A percentile compares a stretch with the other conserved stretches of the same genome.
Conservation (phyloP, 2,329 filamentous ascomycete genomes). For the Pseudocercospora vitis region DNA sequence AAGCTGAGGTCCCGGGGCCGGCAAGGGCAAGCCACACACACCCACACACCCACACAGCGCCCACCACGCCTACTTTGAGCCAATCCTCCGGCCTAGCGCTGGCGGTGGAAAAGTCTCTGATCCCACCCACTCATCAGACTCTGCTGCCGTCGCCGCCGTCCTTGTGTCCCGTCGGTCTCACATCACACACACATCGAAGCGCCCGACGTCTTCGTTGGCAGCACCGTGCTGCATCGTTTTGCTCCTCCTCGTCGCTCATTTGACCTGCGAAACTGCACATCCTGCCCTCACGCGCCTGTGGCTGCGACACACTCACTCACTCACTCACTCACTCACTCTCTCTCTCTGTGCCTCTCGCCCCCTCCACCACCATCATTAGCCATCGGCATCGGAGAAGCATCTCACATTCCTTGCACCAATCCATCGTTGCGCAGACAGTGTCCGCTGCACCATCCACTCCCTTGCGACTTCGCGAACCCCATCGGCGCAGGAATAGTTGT, state of each 20-base stretch:
- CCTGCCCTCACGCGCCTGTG: conserved; percentile 8
- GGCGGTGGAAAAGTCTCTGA: conserved; percentile 4
- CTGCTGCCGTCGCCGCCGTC: neutral
- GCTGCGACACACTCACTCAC: conserved; percentile 6
- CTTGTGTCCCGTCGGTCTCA: neutral
- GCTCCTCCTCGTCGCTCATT: conserved; percentile 7
- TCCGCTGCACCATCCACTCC: conserved; percentile 8
- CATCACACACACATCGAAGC: conserved; percentile 8
- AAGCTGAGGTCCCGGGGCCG: neutral
- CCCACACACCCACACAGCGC: neutral
- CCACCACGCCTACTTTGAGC: neutral
- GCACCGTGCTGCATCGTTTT: conserved; percentile 3
- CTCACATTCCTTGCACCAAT: conserved; percentile 10
- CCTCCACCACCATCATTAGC: conserved; percentile 4
- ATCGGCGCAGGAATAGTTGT: neutral
- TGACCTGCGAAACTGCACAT: conserved; percentile 6
- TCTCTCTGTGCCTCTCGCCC: no score
- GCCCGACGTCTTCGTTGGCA: conserved; percentile 2
- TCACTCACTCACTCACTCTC: neutral
- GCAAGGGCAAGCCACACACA: neutral
- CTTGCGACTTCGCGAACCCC: conserved; percentile 4
- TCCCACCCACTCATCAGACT: conserved; percentile 1
- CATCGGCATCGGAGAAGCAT: neutral
- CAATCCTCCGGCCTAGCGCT: neutral
- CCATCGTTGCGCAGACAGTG: neutral